These are phyloP conservation scores for Psidium guajava DNA, from an alignment of 345 rosid genomes.

Conservation along the genomic window DNA sequence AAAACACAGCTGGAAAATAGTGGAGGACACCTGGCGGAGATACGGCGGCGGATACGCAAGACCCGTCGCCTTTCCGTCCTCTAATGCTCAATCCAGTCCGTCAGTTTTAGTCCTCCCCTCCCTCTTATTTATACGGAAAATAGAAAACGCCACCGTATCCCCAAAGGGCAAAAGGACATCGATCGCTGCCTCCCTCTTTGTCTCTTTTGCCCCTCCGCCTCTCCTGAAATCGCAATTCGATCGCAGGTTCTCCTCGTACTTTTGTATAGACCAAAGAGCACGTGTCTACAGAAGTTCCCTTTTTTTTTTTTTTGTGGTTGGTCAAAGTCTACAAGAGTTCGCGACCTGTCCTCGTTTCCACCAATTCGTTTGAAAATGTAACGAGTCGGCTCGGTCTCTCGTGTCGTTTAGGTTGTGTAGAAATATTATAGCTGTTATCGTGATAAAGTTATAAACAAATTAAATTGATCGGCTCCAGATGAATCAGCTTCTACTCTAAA, in stretches of 20 bases:
- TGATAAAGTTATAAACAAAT: background rate
- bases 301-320: no score
- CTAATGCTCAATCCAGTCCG: background rate
- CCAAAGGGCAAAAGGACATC: background rate
- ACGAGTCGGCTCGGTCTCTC: no score
- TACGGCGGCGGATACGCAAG: background rate
- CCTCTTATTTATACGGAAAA: background rate
- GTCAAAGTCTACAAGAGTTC: background rate
- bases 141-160: background rate
- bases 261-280: no score
- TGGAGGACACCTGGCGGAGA: background rate
- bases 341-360: background rate
- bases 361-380: background rate
- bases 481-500: accelerated
- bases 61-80: background rate
- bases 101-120: background rate
- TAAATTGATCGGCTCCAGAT: background rate
- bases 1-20: background rate
- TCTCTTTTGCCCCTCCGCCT: background rate
- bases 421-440: background rate
- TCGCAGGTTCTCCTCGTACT: background rate
- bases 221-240: background rate
- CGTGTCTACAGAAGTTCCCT: background rate
- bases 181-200: background rate
- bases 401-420: background rate